Conservation (phyloP, 441 rosid species). For the Viola pubescens region DNA sequence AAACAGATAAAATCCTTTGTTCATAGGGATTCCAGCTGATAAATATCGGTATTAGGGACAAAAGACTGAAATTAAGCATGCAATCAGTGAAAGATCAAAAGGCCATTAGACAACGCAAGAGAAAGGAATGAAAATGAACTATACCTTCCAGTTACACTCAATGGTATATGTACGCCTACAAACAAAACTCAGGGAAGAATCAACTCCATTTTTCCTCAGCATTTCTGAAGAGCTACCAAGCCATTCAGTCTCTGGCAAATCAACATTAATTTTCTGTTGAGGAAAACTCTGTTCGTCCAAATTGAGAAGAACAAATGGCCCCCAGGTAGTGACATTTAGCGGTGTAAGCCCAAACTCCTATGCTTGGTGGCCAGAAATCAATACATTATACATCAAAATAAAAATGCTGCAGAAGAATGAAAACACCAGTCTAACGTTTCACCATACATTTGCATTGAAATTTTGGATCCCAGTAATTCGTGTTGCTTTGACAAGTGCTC, state of each 20-base stretch:
- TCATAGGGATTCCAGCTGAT: too few species aligned
- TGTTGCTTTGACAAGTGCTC: constrained; percentile 71
- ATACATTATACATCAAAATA: constrained; percentile 14
- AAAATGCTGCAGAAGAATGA: constrained; percentile 7
- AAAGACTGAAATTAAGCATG: neutral
- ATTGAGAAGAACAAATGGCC: constrained; percentile 81
- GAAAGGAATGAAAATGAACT: neutral
- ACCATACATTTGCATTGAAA: constrained; percentile 47
- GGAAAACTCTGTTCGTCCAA: constrained; percentile 27
- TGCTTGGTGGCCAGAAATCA: constrained; percentile 22
- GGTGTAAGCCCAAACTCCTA: constrained; percentile 81
- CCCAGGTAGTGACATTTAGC: constrained; percentile 64
- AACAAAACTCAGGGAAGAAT: constrained; percentile 45
- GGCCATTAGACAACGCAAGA: neutral
- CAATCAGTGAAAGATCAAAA: neutral
- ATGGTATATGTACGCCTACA: constrained; percentile 71
- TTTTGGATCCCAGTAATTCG: constrained; percentile 55
- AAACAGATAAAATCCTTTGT: too few species aligned
- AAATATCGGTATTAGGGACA: too few species aligned
- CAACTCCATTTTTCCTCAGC: constrained; percentile 52
- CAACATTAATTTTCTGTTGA: constrained; percentile 23
- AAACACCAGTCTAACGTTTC: neutral
- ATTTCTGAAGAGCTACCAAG: constrained; percentile 62
- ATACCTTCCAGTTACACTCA: constrained; percentile 91
- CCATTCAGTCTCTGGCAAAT: constrained; percentile 48